Base-by-base conservation (phyloP, 1,284 basidiomycete species). In the Veloporphyrellus conicus region DNA sequence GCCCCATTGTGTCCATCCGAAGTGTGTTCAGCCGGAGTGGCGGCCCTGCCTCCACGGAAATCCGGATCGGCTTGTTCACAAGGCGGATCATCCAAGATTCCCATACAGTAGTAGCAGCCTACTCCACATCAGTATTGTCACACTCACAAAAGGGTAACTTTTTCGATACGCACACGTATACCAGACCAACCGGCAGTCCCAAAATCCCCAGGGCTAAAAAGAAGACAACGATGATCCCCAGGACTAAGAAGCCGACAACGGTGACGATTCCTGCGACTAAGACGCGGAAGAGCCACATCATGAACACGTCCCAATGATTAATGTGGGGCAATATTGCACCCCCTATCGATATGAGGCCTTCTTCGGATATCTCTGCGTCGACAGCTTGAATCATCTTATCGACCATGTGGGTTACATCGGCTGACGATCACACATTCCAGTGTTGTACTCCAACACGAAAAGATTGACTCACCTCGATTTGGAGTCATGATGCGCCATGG, bases 381-480 rank as follows among this genome's bases (percentile, higher is more conserved):
- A 63, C 28, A 0, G 52, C 44, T 18, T 47, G 51, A 44, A 62
- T 55, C 60, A 66, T 46, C 37, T 59, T 65, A 19, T 62, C 58
- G 1, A 66, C 43, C 48, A 52, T 55, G 3, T 41, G 29, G 6
- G 49, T 33, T 22, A 62, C 50, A 19, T 62, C 56, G 3, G 34
- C 64, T 62, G n/a, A 19, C 15, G n/a, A 16, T 14, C 6, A 19
- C 33, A 18, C 6, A 15, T 14, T 29, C 28, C 3, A 28, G 20
- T 19, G 19, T 12, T 15, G 16, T 10, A 16, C 9, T 1, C 14
- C 7, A 11, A 11, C 16, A 33, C 33, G 27, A 5, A 36, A 25
- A 29, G 19, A 11, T 7, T 4, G n/a, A 19, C 19, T 28, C 25
- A 53, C 52, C 35, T 38, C 34, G 38, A 5, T 47, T 52, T 15